Base-by-base conservation (phyloP, 1,284 basidiomycete genomes). In the Rhodotorula mucilaginosa region DNA sequence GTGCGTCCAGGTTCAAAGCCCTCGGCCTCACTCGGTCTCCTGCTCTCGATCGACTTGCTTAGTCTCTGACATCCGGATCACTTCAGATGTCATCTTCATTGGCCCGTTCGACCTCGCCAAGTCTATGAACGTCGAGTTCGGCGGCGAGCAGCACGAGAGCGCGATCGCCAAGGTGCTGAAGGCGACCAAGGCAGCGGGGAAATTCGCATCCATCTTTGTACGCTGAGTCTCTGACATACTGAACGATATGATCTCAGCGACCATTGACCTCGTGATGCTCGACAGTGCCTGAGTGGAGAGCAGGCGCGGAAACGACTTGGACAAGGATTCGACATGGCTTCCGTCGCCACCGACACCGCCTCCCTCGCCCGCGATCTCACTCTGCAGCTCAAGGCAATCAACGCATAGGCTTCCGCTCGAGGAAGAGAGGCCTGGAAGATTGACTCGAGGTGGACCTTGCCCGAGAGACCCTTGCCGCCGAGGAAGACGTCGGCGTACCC, bases 401-500 rank as follows among this genome's bases (percentile, higher is more conserved):
- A 49, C 29, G 31, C 18, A 23, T 49, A 61, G 29, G 54, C 39
- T 8, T 44, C 39, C 39, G 39, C 8, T 44, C 39, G 39, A 44
- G 7, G 39, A 12, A 44, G 12, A 44, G 39, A 10, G 10, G 12
- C 39, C 39, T 44, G 10, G 39, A 2, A 44, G 39, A 12, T 44
- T 10, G 39, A 44, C 39, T 44, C 39, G 39, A 44, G 39, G 39
- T 82, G 81, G 64, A 84, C 83, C 23, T 88, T 88, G 29, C 86
- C 86, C 2, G 92, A 84, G 66, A 84, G 82, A 78, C 84, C 84
- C 77, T 83, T 81, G 31, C 95, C 94, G 48, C 91, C 90, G 63
- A 98, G 83, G 68, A 94, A 81, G 16, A 98, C 89, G 80, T 98
- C 96, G 29, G 94, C 94, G 47, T 96, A 82, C 75, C 95, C 96